Percentiles rank a stretch among this genome's conserved stretches.
These are phyloP conservation scores for Raddia guianensis DNA, from an alignment of 176 grass and related monocot species.

Conservation along the genomic window DNA sequence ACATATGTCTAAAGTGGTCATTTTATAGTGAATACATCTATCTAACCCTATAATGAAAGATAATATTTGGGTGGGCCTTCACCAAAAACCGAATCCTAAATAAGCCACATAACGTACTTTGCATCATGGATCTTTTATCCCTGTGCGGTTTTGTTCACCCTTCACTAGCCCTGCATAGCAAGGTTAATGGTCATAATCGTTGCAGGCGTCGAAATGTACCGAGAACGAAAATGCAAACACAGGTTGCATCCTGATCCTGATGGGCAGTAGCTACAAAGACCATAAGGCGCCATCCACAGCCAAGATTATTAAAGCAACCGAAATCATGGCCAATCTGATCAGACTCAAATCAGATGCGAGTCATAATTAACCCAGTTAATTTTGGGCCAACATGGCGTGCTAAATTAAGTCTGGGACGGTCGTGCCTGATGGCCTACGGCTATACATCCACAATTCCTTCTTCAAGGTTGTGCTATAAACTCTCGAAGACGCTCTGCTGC, in stretches of 20 bases:
- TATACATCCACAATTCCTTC: not conserved
- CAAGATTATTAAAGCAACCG: not conserved
- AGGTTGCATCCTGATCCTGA: too few relatives aligned
- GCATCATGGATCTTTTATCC: too few relatives aligned
- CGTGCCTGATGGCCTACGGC: conserved; percentile 23
- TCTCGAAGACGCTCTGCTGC: not conserved
- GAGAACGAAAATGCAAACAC: too few relatives aligned
- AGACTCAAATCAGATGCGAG: not conserved
- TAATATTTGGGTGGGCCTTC: not conserved
- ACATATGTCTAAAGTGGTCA: too few relatives aligned
- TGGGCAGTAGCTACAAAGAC: too few relatives aligned
- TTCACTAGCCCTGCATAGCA: too few relatives aligned
- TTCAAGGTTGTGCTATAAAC: conserved; percentile 8
- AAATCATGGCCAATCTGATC: conserved; percentile 1
- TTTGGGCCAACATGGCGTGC: not conserved
- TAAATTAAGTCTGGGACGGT: conserved; percentile 2
- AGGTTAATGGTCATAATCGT: too few relatives aligned
- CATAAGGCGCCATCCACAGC: not conserved
- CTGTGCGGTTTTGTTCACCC: too few relatives aligned
- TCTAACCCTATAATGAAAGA: too few relatives aligned
- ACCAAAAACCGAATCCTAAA: not conserved
- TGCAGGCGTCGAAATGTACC: too few relatives aligned
- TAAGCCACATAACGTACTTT: not conserved
- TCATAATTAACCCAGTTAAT: not conserved
- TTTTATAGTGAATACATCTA: too few relatives aligned